Evolutionary conservation across 2,329 filamentous ascomycete genomes (phyloP).

Genomic region (Purpureocillium lavendulum): DNA sequence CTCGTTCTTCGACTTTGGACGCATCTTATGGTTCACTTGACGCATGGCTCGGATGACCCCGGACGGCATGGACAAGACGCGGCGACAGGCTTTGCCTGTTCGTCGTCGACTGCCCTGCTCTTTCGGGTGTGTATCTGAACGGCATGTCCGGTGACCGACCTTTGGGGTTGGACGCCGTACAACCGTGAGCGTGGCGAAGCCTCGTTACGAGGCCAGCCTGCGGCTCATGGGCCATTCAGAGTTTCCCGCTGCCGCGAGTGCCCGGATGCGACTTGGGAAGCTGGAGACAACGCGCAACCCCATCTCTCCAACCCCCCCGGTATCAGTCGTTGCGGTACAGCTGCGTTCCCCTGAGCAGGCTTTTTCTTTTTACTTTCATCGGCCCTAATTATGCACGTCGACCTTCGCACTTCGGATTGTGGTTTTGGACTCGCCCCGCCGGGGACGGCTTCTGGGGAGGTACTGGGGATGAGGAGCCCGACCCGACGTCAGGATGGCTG

Average conservation of each 20-base stretch:
- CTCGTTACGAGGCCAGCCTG: background rate
- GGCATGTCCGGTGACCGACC: slow-evolving; percentile 30
- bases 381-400: slow-evolving; percentile 9
- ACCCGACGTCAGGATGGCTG: background rate
- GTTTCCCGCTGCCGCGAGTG: slow-evolving; percentile 4
- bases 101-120: slow-evolving; percentile 6
- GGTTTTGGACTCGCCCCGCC: slow-evolving; percentile 5
- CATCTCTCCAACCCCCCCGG: slow-evolving; percentile 1
- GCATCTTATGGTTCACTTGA: slow-evolving; percentile 24
- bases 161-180: slow-evolving; percentile 10
- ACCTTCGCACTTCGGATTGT: slow-evolving; percentile 14
- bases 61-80: slow-evolving; percentile 9
- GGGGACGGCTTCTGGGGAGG: slow-evolving; percentile 28
- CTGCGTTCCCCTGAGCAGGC: slow-evolving; percentile 20
- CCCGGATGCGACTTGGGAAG: slow-evolving; percentile 1
- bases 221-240: slow-evolving; percentile 2
- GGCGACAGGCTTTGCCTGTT: slow-evolving; percentile 4
- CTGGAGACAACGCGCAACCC: slow-evolving; percentile 1
- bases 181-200: slow-evolving; percentile 1
- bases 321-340: slow-evolving; percentile 29
- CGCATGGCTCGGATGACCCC: slow-evolving; percentile 29
- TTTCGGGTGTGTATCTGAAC: slow-evolving; percentile 22
- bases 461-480: slow-evolving; percentile 10
- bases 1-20: slow-evolving; percentile 37
- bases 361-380: slow-evolving; percentile 21